Evolutionary conservation across 2,329 filamentous ascomycete genomes (phyloP), one percentile per base, ranked within the genome.

Genomic region (Hypoxylon sp.): DNA sequence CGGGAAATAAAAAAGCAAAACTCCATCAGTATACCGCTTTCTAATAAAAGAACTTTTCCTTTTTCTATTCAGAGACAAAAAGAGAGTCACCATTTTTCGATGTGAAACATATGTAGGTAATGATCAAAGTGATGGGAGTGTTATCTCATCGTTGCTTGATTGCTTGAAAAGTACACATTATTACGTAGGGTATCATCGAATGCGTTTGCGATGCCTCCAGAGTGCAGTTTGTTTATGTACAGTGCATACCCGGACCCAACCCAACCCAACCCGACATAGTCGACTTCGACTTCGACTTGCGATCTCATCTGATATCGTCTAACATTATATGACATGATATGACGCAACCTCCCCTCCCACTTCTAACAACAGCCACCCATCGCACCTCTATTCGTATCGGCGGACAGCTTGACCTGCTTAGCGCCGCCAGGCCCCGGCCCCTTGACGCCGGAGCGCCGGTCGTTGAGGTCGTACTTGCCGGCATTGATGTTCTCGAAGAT

Each of bases 401-500:
- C 77, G 9, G 80, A 76, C 52, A 90, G 72, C 70, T 82, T 85
- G 14, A 89, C 81, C 66, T 84, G 81, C 70, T 80, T 68, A n/a
- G 57, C 79, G 70, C 83, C 79, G 73, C 85, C 79, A 74, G 89
- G 78, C 70, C 87, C 80, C 72, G 90, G 80, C 59, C 91, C 90
- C 81, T 98, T 98, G 68, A 99, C 94, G 26, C 96, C 96, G 68
- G 92, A 95, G 77, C 94, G 88, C 77, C 95, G 87, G 80, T 98
- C 95, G 78, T 97, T 97, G 73, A 98, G 83, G 81, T 99, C 94
- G 79, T 98, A 98, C 78, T 90, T 93, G 10, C 96, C 96, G 1
- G 93, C 93, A 83, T 98, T 94, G 70, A 99, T 98, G 77, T 98
- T 98, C 79, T 95, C 90, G 78, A 97, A 97, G 83, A 99, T 98